These are phyloP conservation scores for Pseudoturritis turrita DNA, from an alignment of 345 rosid genomes.

Conservation along the genomic window DNA sequence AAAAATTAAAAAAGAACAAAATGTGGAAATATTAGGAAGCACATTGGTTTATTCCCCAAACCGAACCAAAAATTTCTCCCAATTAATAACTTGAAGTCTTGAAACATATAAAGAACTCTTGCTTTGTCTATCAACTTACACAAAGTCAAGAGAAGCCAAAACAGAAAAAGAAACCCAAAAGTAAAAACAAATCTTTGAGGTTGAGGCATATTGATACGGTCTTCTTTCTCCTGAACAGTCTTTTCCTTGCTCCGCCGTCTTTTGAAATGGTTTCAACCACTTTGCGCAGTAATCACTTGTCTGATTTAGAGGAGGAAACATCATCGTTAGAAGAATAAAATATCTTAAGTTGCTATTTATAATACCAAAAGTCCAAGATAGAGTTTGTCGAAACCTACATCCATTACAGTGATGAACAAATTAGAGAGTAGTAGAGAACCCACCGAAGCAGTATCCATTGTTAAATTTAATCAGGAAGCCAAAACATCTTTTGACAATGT, in stretches of 20 bases:
- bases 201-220: constrained; percentile 34
- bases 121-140: constrained; percentile 20
- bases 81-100: constrained; percentile 3
- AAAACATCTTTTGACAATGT: constrained; percentile 88
- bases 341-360: background rate
- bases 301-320: constrained; percentile 36
- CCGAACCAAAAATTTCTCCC: background rate
- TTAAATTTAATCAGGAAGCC: constrained; percentile 88
- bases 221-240: constrained; percentile 40
- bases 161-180: constrained; percentile 4
- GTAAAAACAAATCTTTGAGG: constrained; percentile 5
- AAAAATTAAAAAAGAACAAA: background rate
- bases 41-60: background rate
- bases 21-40: background rate
- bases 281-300: constrained; percentile 87
- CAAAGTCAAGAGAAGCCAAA: constrained; percentile 10
- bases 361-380: too few species aligned
- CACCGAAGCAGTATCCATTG: constrained; percentile 76
- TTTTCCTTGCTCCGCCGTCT: constrained; percentile 44
- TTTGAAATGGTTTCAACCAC: constrained; percentile 54
- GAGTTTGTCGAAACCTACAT: constrained; percentile 47
- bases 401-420: constrained; percentile 86
- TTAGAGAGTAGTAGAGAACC: constrained; percentile 81
- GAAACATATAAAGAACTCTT: constrained; percentile 27
- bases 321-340: constrained; percentile 19